Percentiles rank a stretch among this genome's conserved stretches.
Conservation (phyloP, 768 basidiomycete species). For the Scleroderma bovista region DNA sequence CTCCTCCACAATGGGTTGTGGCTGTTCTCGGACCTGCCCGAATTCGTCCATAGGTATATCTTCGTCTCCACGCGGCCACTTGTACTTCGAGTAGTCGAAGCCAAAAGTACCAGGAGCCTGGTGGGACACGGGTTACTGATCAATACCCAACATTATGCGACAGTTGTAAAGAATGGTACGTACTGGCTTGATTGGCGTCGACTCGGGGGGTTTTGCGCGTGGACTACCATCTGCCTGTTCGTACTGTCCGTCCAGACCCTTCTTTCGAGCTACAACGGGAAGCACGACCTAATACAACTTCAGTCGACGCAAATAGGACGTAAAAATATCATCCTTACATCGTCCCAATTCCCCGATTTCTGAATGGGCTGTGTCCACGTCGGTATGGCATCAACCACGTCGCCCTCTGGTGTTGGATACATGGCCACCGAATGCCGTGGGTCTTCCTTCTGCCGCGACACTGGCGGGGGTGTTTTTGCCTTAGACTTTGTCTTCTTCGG, state of each 20-base stretch:
- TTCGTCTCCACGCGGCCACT: conserved; percentile 37
- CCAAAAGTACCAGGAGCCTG: conserved; percentile 87
- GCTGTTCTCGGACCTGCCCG: conserved; percentile 35
- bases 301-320: neutral
- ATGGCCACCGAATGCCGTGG: conserved; percentile 57
- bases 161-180: conserved; percentile 19
- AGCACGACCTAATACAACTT: conserved; percentile 59
- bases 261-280: conserved; percentile 80
- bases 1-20: conserved; percentile 8
- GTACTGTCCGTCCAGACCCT: conserved; percentile 67
- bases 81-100: conserved; percentile 68
- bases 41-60: conserved; percentile 68
- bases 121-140: neutral
- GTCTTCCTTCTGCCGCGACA: conserved; percentile 34
- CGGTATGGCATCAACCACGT: conserved; percentile 69
- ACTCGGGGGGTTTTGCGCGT: conserved; percentile 41
- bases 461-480: conserved; percentile 27
- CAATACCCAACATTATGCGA: neutral
- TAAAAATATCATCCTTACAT: conserved; percentile 39
- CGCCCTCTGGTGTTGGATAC: conserved; percentile 59
- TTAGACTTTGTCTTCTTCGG: conserved; percentile 38
- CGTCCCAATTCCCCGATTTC: conserved; percentile 76
- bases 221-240: conserved; percentile 66
- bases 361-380: conserved; percentile 74
- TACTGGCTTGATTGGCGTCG: conserved; percentile 49